Base-by-base conservation (phyloP, 352 stramenopile species). In the Globisporangium carolinianum region DNA sequence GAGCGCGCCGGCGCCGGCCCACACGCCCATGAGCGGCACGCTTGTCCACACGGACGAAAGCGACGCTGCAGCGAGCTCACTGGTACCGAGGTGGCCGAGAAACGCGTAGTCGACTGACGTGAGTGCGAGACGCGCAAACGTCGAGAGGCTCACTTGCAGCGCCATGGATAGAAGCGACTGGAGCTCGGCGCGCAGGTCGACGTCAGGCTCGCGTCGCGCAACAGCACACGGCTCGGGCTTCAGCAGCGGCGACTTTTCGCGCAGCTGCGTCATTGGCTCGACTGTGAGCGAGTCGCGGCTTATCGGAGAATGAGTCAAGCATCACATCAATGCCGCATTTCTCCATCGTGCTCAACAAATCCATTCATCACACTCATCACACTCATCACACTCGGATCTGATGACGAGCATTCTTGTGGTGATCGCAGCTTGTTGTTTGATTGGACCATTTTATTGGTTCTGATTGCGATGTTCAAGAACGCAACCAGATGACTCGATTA, bases 81-180 rank as follows among this genome's bases (percentile, higher is more conserved):
- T 70, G 14, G 86, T 67, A 11, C 86, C 86, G n/a, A 93, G 60
- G 57, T 94, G 82, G 3, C 86, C 86, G n/a, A n/a, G n/a, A n/a
- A n/a, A 43, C 24, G 24, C 24, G 2, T 24, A 24, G 24, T 24
- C 24, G 24, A 24, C 24, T 24, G 24, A 24, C 24, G 24, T 24
- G 56, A 92, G 71, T 41, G 76, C 80, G 60, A 92, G 87, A 0
- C 83, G 76, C 17, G 80, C 83, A 60, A 89, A 86, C 0, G 79
- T 92, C 1, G 83, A 83, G 18, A 92, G 67, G 47, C 73, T 87
- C 32, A 92, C 83, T 60, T 92, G 83, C 58, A 90, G 64, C 47
- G 83, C 83, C 78, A 92, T 90, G 56, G 69, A 86, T 51, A 68
- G 69, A 46, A 92, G 71, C 53, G 73, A 58, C 54, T 68, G 62